A percentile compares a stretch with the other conserved stretches of the same genome.
These are phyloP conservation scores for Termitomyces sp. DNA, from an alignment of 768 basidiomycete genomes.

Conservation along the genomic window DNA sequence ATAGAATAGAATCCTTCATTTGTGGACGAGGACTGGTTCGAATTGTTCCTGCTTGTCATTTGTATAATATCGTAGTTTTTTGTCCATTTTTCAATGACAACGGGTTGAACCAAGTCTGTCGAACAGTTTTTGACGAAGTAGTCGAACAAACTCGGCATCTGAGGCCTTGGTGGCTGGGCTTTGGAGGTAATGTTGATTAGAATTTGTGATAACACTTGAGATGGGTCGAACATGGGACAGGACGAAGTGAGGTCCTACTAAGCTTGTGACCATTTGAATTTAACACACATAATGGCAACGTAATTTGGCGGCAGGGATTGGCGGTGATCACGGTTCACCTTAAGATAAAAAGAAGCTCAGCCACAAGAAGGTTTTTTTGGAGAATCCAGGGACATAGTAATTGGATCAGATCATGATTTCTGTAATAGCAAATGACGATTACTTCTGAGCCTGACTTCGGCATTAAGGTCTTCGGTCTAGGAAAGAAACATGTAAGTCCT, in stretches of 20 bases:
- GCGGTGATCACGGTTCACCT: background rate
- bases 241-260: background rate
- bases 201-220: background rate
- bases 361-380: too few species aligned
- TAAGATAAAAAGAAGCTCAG: too few species aligned
- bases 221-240: background rate
- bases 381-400: too few species aligned
- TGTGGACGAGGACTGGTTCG: background rate
- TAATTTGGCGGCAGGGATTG: background rate
- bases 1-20: background rate
- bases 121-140: background rate
- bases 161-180: background rate
- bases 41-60: too few species aligned
- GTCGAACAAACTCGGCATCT: background rate
- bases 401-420: background rate
- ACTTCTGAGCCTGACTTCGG: too few species aligned
- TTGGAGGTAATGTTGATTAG: background rate
- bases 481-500: too few species aligned
- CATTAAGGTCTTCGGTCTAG: too few species aligned
- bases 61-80: background rate
- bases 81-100: background rate
- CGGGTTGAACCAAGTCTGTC: background rate
- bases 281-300: background rate
- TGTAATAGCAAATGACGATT: too few species aligned
- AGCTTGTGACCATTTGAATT: too few species aligned